These are phyloP conservation scores for Paralagenidium karlingii DNA, from an alignment of 352 stramenopile genomes.

Conservation along the genomic window DNA sequence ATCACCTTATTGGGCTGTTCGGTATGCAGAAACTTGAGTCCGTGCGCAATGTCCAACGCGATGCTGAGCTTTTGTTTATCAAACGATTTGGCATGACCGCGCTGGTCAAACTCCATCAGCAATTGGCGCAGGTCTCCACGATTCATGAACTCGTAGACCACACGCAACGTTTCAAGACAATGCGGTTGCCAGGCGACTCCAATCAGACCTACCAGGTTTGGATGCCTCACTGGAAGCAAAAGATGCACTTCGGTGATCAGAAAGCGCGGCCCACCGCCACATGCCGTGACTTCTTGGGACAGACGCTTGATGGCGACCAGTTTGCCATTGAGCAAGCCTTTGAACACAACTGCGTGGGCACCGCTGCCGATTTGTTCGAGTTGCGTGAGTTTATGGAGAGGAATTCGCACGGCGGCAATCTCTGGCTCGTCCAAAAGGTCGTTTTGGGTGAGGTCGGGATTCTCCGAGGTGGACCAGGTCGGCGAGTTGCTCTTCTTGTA, in stretches of 20 bases:
- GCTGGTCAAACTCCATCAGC: slow-evolving; percentile 25
- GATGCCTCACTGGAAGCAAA: slow-evolving; percentile 41
- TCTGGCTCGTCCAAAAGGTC: too few species aligned
- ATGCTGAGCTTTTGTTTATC: slow-evolving; percentile 52
- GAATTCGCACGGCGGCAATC: too few species aligned
- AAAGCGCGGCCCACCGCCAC: slow-evolving; percentile 29
- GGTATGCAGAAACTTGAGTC: slow-evolving; percentile 31
- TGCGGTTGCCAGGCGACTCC: slow-evolving; percentile 54
- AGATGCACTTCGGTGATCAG: slow-evolving; percentile 45
- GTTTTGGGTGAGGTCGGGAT: too few species aligned
- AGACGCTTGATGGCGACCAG: slow-evolving; percentile 56
- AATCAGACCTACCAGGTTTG: slow-evolving; percentile 51
- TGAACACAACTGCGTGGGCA: too few species aligned
- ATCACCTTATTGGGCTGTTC: slow-evolving; percentile 47
- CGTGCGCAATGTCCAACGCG: slow-evolving; percentile 20
- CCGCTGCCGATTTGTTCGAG: too few species aligned
- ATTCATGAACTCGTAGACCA: slow-evolving; percentile 56
- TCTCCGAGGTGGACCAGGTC: too few species aligned
- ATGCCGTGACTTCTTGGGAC: slow-evolving; percentile 36
- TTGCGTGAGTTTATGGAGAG: too few species aligned
- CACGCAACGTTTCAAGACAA: slow-evolving; percentile 37
- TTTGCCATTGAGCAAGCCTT: too few species aligned
- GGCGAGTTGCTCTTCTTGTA: too few species aligned
- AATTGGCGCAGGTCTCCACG: slow-evolving; percentile 39
- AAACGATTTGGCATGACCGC: slow-evolving; percentile 31